A percentile compares a stretch with the other conserved stretches of the same genome.
Evolutionary conservation across 768 basidiomycete species (phyloP).

Genomic region (Boletus rubropictus): DNA sequence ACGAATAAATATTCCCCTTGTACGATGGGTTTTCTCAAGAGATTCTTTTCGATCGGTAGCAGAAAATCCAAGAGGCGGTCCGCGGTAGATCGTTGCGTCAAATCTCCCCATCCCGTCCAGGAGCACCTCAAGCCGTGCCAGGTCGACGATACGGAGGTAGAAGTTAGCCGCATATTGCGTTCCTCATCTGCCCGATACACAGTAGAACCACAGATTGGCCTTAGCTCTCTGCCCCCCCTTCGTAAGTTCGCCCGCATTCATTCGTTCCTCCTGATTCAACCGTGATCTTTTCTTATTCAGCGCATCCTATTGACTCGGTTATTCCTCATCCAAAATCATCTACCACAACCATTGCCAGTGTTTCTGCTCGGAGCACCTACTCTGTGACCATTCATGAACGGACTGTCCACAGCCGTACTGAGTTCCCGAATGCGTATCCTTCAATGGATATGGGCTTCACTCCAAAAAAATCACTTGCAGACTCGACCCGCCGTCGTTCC

Average conservation of each 20-base stretch:
- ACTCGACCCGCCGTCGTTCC: conserved; percentile 26
- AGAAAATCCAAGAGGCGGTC: conserved; percentile 51
- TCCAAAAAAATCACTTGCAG: conserved; percentile 25
- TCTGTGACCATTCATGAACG: conserved; percentile 67
- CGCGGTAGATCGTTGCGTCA: conserved; percentile 23
- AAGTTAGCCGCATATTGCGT: conserved; percentile 50
- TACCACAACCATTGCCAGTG: conserved; percentile 48
- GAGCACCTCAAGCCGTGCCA: conserved; percentile 12
- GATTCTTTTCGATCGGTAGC: conserved; percentile 61
- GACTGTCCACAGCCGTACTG: conserved; percentile 53
- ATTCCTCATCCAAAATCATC: conserved; percentile 46
- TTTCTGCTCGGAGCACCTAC: conserved; percentile 55
- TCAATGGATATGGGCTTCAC: conserved; percentile 28
- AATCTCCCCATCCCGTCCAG: conserved; percentile 24
- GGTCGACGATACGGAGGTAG: conserved; percentile 43
- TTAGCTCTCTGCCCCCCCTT: conserved; percentile 56
- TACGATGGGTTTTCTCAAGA: conserved; percentile 65
- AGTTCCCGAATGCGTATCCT: conserved; percentile 59
- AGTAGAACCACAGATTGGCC: conserved; percentile 51
- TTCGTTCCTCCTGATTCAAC: background rate
- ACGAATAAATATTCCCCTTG: conserved; percentile 18
- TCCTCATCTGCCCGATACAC: conserved; percentile 67
- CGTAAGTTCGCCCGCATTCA: conserved; percentile 44
- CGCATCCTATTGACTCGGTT: conserved; percentile 63
- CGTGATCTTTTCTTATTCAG: conserved; percentile 26